These are phyloP conservation scores for Candida silvicultrix DNA, from an alignment of 805 yeast species.

Conservation along the genomic window DNA sequence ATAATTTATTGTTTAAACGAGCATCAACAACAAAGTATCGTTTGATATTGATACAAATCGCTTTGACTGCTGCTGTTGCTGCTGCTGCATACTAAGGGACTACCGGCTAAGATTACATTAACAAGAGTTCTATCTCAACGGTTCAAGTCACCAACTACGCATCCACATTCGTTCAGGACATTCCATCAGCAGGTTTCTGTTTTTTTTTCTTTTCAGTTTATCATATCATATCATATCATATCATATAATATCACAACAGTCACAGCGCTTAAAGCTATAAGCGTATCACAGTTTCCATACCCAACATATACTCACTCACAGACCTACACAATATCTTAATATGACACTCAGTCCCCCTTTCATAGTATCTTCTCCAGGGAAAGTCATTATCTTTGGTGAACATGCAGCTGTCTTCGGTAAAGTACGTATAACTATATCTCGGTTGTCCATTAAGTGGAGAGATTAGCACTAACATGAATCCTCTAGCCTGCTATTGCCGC, in stretches of 20 bases:
- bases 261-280: background rate
- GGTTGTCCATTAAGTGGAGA: background rate
- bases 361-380: conserved; percentile 90
- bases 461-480: background rate
- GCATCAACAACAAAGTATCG: background rate
- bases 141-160: too few species aligned
- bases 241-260: background rate
- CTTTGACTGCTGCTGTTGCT: too few species aligned
- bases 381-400: conserved; percentile 92
- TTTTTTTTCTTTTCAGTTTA: too few species aligned
- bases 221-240: too few species aligned
- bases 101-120: background rate
- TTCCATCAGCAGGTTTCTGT: background rate
- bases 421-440: conserved; percentile 31
- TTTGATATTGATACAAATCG: background rate
- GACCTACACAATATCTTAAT: background rate
- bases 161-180: background rate
- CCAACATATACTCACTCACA: background rate
- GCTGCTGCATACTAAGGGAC: background rate
- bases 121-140: too few species aligned
- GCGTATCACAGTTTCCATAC: background rate
- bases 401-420: conserved; percentile 91
- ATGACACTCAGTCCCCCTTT: conserved; percentile 38
- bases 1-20: background rate
- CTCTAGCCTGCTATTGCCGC: conserved; percentile 92